Conservation (phyloP, 768 basidiomycete genomes). For the Guyanaporus albipodus region DNA sequence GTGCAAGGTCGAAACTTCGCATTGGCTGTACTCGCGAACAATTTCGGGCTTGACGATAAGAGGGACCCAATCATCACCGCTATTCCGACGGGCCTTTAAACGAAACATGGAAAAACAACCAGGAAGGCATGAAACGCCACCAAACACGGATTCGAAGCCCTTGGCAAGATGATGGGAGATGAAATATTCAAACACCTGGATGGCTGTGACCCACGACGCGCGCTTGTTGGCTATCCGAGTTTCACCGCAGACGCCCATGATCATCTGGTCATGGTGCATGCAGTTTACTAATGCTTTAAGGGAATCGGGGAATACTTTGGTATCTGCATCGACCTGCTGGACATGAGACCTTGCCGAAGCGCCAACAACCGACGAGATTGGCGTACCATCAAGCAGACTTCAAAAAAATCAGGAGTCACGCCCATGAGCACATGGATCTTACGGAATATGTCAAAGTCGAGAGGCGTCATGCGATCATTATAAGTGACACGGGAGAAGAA, state of each 20-base stretch:
- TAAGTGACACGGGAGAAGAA: constrained; percentile 99
- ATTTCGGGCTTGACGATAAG: constrained; percentile 97
- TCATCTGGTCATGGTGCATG: constrained; percentile 98
- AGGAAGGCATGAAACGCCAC: constrained; percentile 97
- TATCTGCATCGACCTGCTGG: constrained; percentile 93
- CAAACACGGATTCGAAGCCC: constrained; percentile 98
- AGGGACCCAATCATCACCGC: constrained; percentile 96
- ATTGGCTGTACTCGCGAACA: constrained; percentile 94
- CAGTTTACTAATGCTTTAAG: constrained; percentile 90
- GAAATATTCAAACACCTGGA: constrained; percentile 98
- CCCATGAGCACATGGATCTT: constrained; percentile 97
- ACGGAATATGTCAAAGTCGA: constrained; percentile 97
- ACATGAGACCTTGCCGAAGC: constrained; percentile 7
- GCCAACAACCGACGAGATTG: constrained; percentile 23
- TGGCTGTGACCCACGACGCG: constrained; percentile 96
- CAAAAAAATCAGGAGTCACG: constrained; percentile 98
- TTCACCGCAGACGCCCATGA: constrained; percentile 99
- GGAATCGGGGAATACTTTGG: constrained; percentile 90
- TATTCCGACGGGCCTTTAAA: constrained; percentile 83
- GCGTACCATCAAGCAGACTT: constrained; percentile 90
- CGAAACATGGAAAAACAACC: constrained; percentile 99
- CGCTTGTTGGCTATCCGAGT: constrained; percentile 99
- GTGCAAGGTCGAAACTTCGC: constrained; percentile 89
- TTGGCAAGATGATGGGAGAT: constrained; percentile 98
- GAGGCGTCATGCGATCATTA: constrained; percentile 96